These are phyloP conservation scores for Neofusicoccum laricinum DNA, from an alignment of 2,329 filamentous ascomycete genomes.

Conservation along the genomic window DNA sequence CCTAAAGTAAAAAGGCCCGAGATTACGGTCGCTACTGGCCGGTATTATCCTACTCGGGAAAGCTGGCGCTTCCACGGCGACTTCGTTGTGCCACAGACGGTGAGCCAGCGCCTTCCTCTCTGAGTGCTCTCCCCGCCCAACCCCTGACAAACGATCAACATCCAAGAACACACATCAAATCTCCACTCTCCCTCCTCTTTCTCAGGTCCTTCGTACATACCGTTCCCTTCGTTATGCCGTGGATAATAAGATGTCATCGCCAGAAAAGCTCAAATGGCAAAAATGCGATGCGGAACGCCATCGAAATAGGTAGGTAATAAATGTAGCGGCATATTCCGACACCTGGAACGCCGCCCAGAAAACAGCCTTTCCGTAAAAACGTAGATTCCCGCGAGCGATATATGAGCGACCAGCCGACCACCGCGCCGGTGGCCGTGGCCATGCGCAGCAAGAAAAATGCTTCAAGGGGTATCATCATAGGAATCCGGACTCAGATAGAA, in stretches of 20 bases:
- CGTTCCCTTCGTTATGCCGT: slow-evolving; percentile 13
- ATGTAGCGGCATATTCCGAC: slow-evolving; percentile 6
- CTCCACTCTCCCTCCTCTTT: not conserved
- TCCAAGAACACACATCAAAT: not conserved
- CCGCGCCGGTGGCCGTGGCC: not conserved
- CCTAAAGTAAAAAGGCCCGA: slow-evolving; percentile 11
- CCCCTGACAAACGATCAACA: not conserved
- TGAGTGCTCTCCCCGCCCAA: not conserved
- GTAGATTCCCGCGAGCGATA: slow-evolving; percentile 13
- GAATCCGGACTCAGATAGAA: slow-evolving; percentile 56
- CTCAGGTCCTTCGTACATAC: slow-evolving; percentile 5
- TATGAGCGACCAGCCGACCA: slow-evolving; percentile 5
- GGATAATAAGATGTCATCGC: slow-evolving; percentile 9
- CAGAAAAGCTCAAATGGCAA: slow-evolving; percentile 9
- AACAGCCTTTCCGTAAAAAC: slow-evolving; percentile 12
- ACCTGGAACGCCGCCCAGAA: slow-evolving; percentile 10
- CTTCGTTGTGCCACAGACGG: not conserved
- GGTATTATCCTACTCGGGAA: slow-evolving; percentile 9
- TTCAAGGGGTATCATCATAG: slow-evolving; percentile 45
- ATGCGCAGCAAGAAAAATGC: slow-evolving; percentile 22
- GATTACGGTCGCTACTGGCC: not conserved
- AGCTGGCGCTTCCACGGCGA: not conserved
- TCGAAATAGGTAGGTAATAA: slow-evolving; percentile 10
- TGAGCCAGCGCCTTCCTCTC: not conserved
- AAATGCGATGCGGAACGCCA: slow-evolving; percentile 5